Percentiles rank a stretch among this genome's conserved stretches.
Evolutionary conservation across 345 rosid species (phyloP).

Genomic region (Fremontodendron californicum): DNA sequence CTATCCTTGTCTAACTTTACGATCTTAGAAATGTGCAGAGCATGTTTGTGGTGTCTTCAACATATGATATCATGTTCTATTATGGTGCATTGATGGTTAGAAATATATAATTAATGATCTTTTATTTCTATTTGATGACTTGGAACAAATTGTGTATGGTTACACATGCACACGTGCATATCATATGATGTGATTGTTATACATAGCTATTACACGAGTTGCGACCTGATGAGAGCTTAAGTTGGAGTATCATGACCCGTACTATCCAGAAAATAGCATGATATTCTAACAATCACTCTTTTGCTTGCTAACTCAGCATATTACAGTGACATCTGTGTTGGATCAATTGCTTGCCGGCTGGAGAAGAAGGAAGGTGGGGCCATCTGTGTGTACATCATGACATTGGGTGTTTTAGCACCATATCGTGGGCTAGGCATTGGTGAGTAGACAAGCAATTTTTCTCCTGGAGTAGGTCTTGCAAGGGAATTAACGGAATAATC

Average conservation of each 20-base stretch:
- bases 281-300: background rate
- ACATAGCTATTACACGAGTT: background rate
- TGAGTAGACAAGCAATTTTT: constrained; percentile 32
- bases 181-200: background rate
- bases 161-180: background rate
- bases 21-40: background rate
- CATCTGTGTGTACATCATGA: constrained; percentile 84
- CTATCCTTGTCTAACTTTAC: background rate
- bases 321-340: constrained; percentile 92
- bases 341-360: constrained; percentile 91
- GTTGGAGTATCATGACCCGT: background rate
- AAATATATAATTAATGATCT: background rate
- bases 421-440: constrained; percentile 95
- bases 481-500: background rate
- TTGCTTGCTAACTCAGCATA: constrained; percentile 51
- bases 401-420: constrained; percentile 93
- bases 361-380: constrained; percentile 88
- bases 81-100: background rate
- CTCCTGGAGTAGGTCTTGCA: background rate
- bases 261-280: background rate
- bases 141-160: background rate
- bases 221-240: background rate
- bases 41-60: background rate
- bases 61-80: background rate
- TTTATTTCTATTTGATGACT: background rate